Evolutionary conservation across 2,329 filamentous ascomycete genomes (phyloP).

Genomic region (Alternaria sp.): DNA sequence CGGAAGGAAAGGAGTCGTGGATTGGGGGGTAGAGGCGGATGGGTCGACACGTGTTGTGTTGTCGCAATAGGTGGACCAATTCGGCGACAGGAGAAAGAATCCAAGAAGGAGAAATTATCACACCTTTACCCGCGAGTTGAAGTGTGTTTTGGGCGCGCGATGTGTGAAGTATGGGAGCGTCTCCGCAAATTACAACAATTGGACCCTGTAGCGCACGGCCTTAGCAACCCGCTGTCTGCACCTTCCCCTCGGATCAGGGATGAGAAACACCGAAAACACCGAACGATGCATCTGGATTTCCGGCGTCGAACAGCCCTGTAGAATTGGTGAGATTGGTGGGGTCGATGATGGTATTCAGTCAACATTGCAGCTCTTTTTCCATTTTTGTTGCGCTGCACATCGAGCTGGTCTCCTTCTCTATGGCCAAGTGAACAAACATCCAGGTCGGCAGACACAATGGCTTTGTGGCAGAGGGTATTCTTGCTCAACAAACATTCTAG

Average conservation of each 20-base stretch:
- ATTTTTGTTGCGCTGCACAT: not conserved
- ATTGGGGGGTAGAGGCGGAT: constrained; percentile 10
- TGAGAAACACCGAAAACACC: constrained; percentile 3
- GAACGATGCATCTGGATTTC: not conserved
- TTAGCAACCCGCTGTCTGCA: constrained; percentile 7
- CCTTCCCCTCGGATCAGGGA: constrained; percentile 2
- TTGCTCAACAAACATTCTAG: not conserved
- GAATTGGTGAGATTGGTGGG: not conserved
- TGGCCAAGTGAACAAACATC: not conserved
- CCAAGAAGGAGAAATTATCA: not conserved
- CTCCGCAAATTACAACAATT: constrained; percentile 14
- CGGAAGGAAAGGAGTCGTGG: constrained; percentile 18
- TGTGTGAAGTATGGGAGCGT: constrained; percentile 1
- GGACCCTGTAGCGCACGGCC: constrained; percentile 15
- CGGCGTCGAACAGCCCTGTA: not conserved
- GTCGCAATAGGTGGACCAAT: constrained; percentile 12
- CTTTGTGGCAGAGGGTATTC: not conserved
- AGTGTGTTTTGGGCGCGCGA: not conserved
- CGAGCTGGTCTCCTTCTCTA: not conserved
- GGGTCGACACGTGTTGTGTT: not conserved
- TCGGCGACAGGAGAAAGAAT: not conserved
- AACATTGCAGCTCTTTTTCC: not conserved
- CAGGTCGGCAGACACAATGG: not conserved
- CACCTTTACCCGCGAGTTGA: not conserved
- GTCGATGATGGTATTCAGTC: not conserved